phyloP scores from a whole-genome alignment of 495 filamentous ascomycete species.

The Aspergillus taichungensis region DNA sequence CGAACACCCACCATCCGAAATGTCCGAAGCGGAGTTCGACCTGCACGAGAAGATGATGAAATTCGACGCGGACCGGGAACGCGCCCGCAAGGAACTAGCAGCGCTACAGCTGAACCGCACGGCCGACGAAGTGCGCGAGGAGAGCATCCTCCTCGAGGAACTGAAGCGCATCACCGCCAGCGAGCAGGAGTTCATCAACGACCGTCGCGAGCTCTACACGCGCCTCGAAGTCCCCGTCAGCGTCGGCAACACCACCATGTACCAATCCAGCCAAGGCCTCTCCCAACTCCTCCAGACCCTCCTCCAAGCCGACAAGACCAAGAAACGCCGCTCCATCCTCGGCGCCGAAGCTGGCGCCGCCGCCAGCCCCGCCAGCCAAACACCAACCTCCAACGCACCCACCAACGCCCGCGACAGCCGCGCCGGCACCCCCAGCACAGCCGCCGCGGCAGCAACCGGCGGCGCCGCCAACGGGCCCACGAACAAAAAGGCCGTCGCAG shows the following conservation, averaged over 20 bases:
- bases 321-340: slow-evolving; percentile 64
- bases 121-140: slow-evolving; percentile 82
- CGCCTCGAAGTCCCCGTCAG: slow-evolving; percentile 73
- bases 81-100: slow-evolving; percentile 73
- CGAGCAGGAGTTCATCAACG: slow-evolving; percentile 72
- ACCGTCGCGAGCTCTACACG: slow-evolving; percentile 82
- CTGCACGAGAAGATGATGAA: slow-evolving; percentile 75
- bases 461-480: slow-evolving; percentile 20
- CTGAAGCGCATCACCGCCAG: slow-evolving; percentile 80
- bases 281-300: slow-evolving; percentile 72
- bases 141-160: slow-evolving; percentile 79
- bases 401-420: slow-evolving; percentile 24
- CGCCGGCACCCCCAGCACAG: slow-evolving; percentile 30
- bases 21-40: slow-evolving; percentile 74
- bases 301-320: slow-evolving; percentile 69
- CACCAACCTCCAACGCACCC: slow-evolving; percentile 39
- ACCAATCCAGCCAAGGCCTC: slow-evolving; percentile 71
- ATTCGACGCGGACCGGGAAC: slow-evolving; percentile 72
- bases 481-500: slow-evolving; percentile 48
- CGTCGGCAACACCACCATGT: slow-evolving; percentile 55
- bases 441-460: slow-evolving; percentile 17
- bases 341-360: slow-evolving; percentile 43
- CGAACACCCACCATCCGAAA: slow-evolving; percentile 70
- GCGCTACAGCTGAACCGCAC: slow-evolving; percentile 66
- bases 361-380: slow-evolving; percentile 41